phyloP scores from a whole-genome alignment of 2,329 filamentous ascomycete genomes.

The Calonectria honghensis region DNA sequence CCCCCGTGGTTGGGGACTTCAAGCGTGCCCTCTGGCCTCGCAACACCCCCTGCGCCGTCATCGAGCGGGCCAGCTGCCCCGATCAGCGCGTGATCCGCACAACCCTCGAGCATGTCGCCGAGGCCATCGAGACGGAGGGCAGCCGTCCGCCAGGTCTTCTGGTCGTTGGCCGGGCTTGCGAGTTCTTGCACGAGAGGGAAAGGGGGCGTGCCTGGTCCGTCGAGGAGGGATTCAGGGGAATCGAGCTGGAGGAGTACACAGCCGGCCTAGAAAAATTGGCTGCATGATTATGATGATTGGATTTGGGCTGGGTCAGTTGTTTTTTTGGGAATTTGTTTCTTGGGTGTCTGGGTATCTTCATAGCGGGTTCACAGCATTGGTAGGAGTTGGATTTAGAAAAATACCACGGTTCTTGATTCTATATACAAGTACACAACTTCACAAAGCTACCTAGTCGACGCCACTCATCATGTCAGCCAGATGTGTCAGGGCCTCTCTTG shows the following conservation, averaged over 20 bases:
- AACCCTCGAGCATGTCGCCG: conserved; percentile 85
- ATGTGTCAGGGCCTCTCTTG: too few relatives aligned
- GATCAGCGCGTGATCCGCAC: conserved; percentile 96
- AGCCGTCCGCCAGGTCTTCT: conserved; percentile 91
- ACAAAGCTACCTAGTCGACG: neutral
- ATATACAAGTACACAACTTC: neutral
- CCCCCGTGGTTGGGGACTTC: conserved; percentile 35
- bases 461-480: neutral
- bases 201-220: conserved; percentile 83
- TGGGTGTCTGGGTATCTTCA: conserved; percentile 6
- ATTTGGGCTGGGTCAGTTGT: neutral
- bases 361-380: conserved; percentile 43
- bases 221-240: conserved; percentile 88
- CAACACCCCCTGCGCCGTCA: conserved; percentile 90
- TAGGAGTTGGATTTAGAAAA: conserved; percentile 44
- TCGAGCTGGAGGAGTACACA: conserved; percentile 72
- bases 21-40: conserved; percentile 78
- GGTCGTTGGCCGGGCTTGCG: conserved; percentile 89
- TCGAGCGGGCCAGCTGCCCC: conserved; percentile 94
- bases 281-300: conserved; percentile 34
- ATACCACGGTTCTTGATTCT: conserved; percentile 29
- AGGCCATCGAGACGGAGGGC: conserved; percentile 91
- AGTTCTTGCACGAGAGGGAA: conserved; percentile 79
- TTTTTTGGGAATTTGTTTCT: neutral
- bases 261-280: conserved; percentile 50